Conservation (phyloP, 1,284 basidiomycete species). For the Cryptococcus jaspeensis region DNA sequence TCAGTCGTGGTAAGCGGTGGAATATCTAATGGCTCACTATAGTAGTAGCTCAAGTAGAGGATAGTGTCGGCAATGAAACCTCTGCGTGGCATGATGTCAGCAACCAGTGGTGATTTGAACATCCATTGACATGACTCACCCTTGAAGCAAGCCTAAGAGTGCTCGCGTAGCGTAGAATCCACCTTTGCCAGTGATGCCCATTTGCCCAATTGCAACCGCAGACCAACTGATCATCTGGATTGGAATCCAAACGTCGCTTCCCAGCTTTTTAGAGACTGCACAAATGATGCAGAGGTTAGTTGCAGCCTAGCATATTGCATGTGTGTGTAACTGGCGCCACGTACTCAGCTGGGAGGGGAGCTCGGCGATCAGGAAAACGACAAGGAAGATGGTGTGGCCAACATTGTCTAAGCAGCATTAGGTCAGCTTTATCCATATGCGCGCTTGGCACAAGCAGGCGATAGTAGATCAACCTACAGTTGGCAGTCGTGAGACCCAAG, state of each 20-base stretch:
- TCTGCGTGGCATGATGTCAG: too few relatives aligned
- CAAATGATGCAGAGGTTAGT: too few relatives aligned
- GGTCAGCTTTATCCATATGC: background rate
- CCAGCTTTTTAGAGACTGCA: slow-evolving; percentile 50
- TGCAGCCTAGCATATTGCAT: too few relatives aligned
- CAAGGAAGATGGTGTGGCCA: slow-evolving; percentile 34
- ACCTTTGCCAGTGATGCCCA: slow-evolving; percentile 24
- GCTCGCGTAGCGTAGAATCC: slow-evolving; percentile 44
- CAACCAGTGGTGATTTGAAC: too few relatives aligned
- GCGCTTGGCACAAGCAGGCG: too few relatives aligned
- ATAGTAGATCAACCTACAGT: slow-evolving; percentile 26
- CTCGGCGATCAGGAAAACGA: slow-evolving; percentile 31
- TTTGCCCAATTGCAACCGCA: slow-evolving; percentile 36
- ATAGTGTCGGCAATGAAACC: slow-evolving; percentile 52
- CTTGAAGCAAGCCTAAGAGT: slow-evolving; percentile 47
- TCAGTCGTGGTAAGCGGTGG: too few relatives aligned
- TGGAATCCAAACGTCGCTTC: slow-evolving; percentile 49
- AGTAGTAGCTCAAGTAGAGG: slow-evolving; percentile 52
- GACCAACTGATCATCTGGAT: slow-evolving; percentile 50
- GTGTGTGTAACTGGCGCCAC: too few relatives aligned
- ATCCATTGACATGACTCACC: too few relatives aligned
- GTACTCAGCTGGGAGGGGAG: slow-evolving; percentile 42
- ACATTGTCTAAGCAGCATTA: slow-evolving; percentile 30
- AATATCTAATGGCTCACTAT: slow-evolving; percentile 28
- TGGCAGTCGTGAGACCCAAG: slow-evolving; percentile 40